phyloP scores from a whole-genome alignment of 2,329 filamentous ascomycete genomes.

The Lomentospora prolificans region DNA sequence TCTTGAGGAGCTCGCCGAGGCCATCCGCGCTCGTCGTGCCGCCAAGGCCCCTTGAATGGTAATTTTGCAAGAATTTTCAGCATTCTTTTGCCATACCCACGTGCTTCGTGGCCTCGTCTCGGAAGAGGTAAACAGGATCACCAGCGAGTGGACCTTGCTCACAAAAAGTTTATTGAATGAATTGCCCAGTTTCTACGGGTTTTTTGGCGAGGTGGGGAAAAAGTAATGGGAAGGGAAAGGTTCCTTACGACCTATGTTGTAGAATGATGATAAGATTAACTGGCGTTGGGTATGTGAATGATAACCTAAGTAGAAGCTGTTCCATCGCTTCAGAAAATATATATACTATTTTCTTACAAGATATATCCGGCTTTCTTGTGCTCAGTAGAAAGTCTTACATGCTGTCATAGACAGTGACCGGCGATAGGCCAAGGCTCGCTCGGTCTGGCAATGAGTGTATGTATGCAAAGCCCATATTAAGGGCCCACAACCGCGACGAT shows the following conservation, averaged over 20 bases:
- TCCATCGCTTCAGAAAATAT: too few species aligned
- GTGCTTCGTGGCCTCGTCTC: too few species aligned
- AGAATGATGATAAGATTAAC: background rate
- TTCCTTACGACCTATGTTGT: background rate
- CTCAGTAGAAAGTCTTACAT: too few species aligned
- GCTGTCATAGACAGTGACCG: too few species aligned
- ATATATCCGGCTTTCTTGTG: too few species aligned
- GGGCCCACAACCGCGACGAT: too few species aligned
- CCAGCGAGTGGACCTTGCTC: background rate
- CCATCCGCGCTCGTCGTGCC: constrained; percentile 63
- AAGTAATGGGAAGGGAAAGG: background rate
- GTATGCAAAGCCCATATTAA: too few species aligned
- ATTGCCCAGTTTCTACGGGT: background rate
- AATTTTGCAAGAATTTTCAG: background rate
- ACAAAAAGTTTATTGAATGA: too few species aligned
- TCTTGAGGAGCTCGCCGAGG: constrained; percentile 76
- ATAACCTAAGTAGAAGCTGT: too few species aligned
- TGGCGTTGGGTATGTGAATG: background rate
- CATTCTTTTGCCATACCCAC: background rate
- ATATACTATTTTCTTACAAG: too few species aligned
- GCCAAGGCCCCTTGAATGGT: constrained; percentile 17
- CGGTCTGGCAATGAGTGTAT: too few species aligned
- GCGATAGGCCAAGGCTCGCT: too few species aligned
- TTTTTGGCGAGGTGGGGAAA: background rate
- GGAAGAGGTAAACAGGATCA: background rate